Conservation (phyloP, 148 eudicot genomes). For the Bassia scoparia region DNA sequence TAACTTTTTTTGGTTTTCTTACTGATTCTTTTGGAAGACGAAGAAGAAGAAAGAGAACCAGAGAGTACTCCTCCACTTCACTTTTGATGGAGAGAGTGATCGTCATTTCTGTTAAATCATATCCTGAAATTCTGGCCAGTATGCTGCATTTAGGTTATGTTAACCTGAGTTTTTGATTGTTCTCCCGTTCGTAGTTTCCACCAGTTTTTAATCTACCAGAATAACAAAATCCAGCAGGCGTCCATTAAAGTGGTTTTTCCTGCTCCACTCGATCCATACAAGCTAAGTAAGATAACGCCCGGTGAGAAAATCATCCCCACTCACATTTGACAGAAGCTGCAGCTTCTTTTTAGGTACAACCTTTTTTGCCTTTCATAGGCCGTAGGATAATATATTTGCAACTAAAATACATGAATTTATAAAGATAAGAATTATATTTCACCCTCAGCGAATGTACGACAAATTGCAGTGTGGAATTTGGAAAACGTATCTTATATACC, state of each 20-base stretch:
- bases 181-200: constrained; percentile 88
- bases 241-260: constrained; percentile 98
- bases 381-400: constrained; percentile 25
- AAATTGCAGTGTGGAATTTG: background rate
- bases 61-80: constrained; percentile 73
- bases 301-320: constrained; percentile 90
- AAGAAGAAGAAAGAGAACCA: constrained; percentile 72
- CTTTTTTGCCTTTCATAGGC: constrained; percentile 71
- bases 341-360: constrained; percentile 61
- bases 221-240: too few species aligned
- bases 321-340: constrained; percentile 70
- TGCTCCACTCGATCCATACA: constrained; percentile 91
- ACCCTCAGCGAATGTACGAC: too few species aligned
- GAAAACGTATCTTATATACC: constrained; percentile 37
- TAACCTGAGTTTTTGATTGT: constrained; percentile 74
- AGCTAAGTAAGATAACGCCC: constrained; percentile 83
- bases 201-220: constrained; percentile 95
- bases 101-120: constrained; percentile 85
- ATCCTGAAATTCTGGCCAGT: constrained; percentile 88
- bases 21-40: constrained; percentile 66
- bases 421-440: background rate
- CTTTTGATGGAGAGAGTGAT: constrained; percentile 94
- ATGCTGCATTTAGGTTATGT: constrained; percentile 63
- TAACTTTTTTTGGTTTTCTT: constrained; percentile 49
- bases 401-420: background rate